Percentiles rank a stretch among this genome's conserved stretches.
Evolutionary conservation across 768 basidiomycete genomes (phyloP).

Genomic region (Macrolepiota dolichaula): DNA sequence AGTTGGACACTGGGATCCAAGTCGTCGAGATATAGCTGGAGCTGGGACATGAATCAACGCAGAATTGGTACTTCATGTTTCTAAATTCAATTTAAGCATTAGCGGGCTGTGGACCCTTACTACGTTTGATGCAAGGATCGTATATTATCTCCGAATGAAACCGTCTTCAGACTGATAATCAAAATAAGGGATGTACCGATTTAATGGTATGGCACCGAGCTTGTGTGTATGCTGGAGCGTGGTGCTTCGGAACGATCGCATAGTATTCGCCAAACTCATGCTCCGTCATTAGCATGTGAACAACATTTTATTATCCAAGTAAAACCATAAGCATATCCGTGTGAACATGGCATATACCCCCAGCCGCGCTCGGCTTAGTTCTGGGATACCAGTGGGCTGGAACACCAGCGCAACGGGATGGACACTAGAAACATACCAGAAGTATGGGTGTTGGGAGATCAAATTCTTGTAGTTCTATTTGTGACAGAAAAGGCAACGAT

Average conservation of each 20-base stretch:
- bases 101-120: not conserved
- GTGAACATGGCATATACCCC: too few relatives aligned
- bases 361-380: too few relatives aligned
- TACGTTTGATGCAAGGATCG: not conserved
- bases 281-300: too few relatives aligned
- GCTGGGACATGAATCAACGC: not conserved
- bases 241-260: not conserved
- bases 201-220: not conserved
- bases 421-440: too few relatives aligned
- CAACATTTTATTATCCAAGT: too few relatives aligned
- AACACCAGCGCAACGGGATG: too few relatives aligned
- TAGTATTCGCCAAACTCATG: not conserved
- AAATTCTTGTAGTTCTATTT: conserved; percentile 1
- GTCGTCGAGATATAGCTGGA: conserved; percentile 7
- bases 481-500: not conserved
- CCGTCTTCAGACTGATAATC: not conserved
- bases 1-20: not conserved
- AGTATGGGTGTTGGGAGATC: not conserved
- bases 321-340: too few relatives aligned
- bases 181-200: not conserved
- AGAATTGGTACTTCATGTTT: not conserved
- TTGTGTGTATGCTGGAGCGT: not conserved
- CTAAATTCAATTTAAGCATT: not conserved
- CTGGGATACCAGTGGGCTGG: too few relatives aligned
- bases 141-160: not conserved